Percentiles rank a stretch among this genome's conserved stretches.
Evolutionary conservation across 139 green algal genomes (phyloP).

Genomic region (Nannochloris sp.): DNA sequence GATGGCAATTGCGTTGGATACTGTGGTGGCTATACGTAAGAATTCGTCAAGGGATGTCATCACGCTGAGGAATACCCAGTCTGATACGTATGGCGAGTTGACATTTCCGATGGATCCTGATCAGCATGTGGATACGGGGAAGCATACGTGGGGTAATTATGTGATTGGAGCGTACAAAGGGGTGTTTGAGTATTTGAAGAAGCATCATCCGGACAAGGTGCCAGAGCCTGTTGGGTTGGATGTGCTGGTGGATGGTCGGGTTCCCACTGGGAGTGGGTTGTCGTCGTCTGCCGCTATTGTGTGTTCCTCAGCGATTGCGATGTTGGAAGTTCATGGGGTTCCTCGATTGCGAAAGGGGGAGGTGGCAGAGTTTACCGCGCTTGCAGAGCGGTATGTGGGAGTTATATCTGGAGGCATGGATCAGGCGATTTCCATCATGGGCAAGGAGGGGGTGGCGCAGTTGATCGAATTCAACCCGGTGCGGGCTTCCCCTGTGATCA

Average conservation of each 20-base stretch:
- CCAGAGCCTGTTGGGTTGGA: slow-evolving; percentile 49
- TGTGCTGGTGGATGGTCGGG: slow-evolving; percentile 74
- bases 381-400: slow-evolving; percentile 65
- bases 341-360: slow-evolving; percentile 32
- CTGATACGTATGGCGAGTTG: slow-evolving; percentile 53
- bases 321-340: slow-evolving; percentile 51
- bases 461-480: slow-evolving; percentile 70
- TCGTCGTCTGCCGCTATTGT: slow-evolving; percentile 84
- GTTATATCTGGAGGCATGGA: slow-evolving; percentile 93
- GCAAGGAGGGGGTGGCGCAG: slow-evolving; percentile 51
- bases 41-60: slow-evolving; percentile 41
- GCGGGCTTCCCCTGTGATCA: slow-evolving; percentile 65
- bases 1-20: slow-evolving; percentile 81
- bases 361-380: slow-evolving; percentile 77
- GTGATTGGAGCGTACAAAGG: slow-evolving; percentile 89
- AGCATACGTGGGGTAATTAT: slow-evolving; percentile 92
- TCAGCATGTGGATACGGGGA: slow-evolving; percentile 67
- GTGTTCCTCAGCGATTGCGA: slow-evolving; percentile 67
- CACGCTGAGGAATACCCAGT: slow-evolving; percentile 62
- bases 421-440: slow-evolving; percentile 93
- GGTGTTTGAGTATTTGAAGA: slow-evolving; percentile 53
- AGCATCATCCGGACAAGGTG: slow-evolving; percentile 5
- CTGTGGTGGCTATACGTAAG: slow-evolving; percentile 27
- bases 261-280: slow-evolving; percentile 78
- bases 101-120: slow-evolving; percentile 67